Evolutionary conservation across 2,329 filamentous ascomycete genomes (phyloP).

Genomic region (Laburnicola sp.): DNA sequence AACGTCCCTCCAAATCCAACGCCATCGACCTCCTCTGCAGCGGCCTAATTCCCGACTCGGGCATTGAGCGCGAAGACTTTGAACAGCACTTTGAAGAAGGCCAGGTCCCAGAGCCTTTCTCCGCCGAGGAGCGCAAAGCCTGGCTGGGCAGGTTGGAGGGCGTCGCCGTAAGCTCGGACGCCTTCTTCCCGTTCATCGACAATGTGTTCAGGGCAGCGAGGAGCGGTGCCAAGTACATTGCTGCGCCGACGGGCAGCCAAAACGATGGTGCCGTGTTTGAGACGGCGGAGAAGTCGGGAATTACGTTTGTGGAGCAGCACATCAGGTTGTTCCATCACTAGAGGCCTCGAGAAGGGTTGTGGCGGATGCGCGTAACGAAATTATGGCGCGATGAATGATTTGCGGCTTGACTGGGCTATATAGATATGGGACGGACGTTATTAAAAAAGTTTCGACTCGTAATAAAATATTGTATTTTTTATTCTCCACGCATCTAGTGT

Average conservation of each 20-base stretch:
- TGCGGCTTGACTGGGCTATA: neutral
- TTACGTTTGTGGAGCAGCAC: slow-evolving; percentile 95
- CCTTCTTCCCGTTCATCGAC: slow-evolving; percentile 98
- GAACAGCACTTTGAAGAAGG: slow-evolving; percentile 83
- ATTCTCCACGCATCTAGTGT: too few species aligned
- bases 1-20: slow-evolving; percentile 97
- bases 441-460: neutral
- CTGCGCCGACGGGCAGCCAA: slow-evolving; percentile 87
- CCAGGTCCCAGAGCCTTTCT: slow-evolving; percentile 75
- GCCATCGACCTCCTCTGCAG: slow-evolving; percentile 94
- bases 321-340: slow-evolving; percentile 93
- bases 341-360: neutral
- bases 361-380: neutral
- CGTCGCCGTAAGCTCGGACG: slow-evolving; percentile 89
- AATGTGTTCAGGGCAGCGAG: slow-evolving; percentile 90
- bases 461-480: too few species aligned
- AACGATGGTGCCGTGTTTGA: slow-evolving; percentile 81
- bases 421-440: neutral
- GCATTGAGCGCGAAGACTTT: slow-evolving; percentile 82
- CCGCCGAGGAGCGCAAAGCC: slow-evolving; percentile 76
- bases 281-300: slow-evolving; percentile 87
- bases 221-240: slow-evolving; percentile 94
- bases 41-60: slow-evolving; percentile 80
- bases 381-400: neutral
- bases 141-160: slow-evolving; percentile 82